These are phyloP conservation scores for Aeschynomene evenia DNA, from an alignment of 306 rosid genomes.

Conservation along the genomic window DNA sequence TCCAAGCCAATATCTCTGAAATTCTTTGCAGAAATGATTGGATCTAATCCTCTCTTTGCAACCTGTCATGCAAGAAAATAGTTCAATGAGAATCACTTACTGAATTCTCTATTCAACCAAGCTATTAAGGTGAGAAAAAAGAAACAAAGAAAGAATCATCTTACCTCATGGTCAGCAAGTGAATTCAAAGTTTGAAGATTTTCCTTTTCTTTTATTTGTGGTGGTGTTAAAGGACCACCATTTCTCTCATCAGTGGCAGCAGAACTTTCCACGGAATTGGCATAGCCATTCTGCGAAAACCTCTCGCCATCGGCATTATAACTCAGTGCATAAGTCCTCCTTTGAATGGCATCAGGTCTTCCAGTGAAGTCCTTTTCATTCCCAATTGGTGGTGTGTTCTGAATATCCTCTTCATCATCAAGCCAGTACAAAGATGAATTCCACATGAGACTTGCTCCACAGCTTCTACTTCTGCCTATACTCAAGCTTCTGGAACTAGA, in stretches of 20 bases:
- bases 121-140: constrained; percentile 4
- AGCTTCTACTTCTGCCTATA: constrained; percentile 71
- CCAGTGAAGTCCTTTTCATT: constrained; percentile 59
- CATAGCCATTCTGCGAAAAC: constrained; percentile 40
- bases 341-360: constrained; percentile 57
- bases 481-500: constrained; percentile 39
- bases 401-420: constrained; percentile 49
- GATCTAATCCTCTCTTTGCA: constrained; percentile 36
- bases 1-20: constrained; percentile 75
- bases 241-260: constrained; percentile 29
- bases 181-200: constrained; percentile 30
- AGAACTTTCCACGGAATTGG: constrained; percentile 36
- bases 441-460: constrained; percentile 65
- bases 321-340: constrained; percentile 48
- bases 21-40: constrained; percentile 33
- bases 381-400: constrained; percentile 58
- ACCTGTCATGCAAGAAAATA: constrained; percentile 46
- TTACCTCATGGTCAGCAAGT: constrained; percentile 52
- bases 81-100: neutral
- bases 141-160: constrained; percentile 3
- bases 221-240: constrained; percentile 30
- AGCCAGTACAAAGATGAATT: constrained; percentile 48
- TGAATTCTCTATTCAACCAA: constrained; percentile 14
- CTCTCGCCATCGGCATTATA: constrained; percentile 39
- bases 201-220: constrained; percentile 38